Evolutionary conservation across 768 basidiomycete species (phyloP).

Genomic region (Hemileccinum rubropunctum): DNA sequence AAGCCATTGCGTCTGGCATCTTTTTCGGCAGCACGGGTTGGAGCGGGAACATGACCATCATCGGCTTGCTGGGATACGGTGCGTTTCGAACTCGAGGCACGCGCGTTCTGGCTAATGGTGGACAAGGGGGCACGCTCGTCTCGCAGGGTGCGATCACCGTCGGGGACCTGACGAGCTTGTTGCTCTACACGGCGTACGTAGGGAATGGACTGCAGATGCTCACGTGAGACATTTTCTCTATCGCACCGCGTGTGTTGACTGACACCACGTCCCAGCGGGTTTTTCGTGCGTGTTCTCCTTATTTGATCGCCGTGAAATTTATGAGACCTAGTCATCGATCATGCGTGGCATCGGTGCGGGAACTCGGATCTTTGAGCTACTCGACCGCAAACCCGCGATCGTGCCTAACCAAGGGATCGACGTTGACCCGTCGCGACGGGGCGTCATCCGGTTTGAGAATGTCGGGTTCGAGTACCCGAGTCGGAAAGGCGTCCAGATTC

Average conservation of each 20-base stretch:
- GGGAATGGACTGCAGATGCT: constrained; percentile 78
- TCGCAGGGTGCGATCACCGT: constrained; percentile 85
- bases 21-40: constrained; percentile 92
- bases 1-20: constrained; percentile 86
- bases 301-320: background rate
- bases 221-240: constrained; percentile 46
- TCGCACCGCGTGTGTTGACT: background rate
- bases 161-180: constrained; percentile 84
- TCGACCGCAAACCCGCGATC: constrained; percentile 78
- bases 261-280: constrained; percentile 27
- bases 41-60: constrained; percentile 90
- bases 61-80: constrained; percentile 92
- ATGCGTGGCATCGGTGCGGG: constrained; percentile 98
- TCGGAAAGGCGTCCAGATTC: constrained; percentile 73
- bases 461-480: constrained; percentile 90
- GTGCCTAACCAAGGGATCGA: constrained; percentile 58
- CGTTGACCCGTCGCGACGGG: constrained; percentile 56
- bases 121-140: constrained; percentile 83
- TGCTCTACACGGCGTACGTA: constrained; percentile 90
- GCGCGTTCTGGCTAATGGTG: background rate
- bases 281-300: constrained; percentile 34
- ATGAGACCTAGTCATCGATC: constrained; percentile 66
- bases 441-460: constrained; percentile 75
- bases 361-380: constrained; percentile 88
- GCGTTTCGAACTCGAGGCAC: constrained; percentile 14